Percentiles rank a stretch among this genome's conserved stretches.
These are phyloP conservation scores for Aspergillus mulundensis DNA, from an alignment of 495 filamentous ascomycete species.

Conservation along the genomic window DNA sequence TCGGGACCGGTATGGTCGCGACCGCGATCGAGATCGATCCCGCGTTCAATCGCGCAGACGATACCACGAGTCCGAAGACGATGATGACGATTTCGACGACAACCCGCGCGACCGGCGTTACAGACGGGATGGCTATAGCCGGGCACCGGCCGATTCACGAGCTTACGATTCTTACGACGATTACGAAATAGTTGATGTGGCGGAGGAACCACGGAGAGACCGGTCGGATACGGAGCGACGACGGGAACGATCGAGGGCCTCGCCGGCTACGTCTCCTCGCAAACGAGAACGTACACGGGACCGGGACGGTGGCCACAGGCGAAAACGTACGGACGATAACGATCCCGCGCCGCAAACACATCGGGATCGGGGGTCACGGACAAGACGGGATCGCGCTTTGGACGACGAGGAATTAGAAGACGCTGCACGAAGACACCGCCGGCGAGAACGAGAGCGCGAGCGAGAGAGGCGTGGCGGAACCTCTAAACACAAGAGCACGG, in stretches of 20 bases:
- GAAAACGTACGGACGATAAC: slow-evolving; percentile 1
- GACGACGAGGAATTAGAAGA: slow-evolving; percentile 6
- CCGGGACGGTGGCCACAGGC: slow-evolving; percentile 11
- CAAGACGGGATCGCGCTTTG: slow-evolving; percentile 13
- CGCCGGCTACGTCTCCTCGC: slow-evolving; percentile 16
- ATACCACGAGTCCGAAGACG: slow-evolving; percentile 23
- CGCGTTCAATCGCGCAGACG: slow-evolving; percentile 22
- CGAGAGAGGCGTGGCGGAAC: slow-evolving; percentile 10
- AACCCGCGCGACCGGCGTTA: slow-evolving; percentile 17
- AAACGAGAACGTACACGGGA: slow-evolving; percentile 19
- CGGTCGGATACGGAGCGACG: slow-evolving; percentile 16
- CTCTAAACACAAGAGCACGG: slow-evolving; percentile 37
- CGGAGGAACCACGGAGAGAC: slow-evolving; percentile 11
- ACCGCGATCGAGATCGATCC: slow-evolving; percentile 38
- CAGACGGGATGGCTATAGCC: slow-evolving; percentile 10
- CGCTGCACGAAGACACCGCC: slow-evolving; percentile 3
- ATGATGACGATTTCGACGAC: slow-evolving; percentile 24
- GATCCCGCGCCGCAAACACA: neutral
- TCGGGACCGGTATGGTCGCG: slow-evolving; percentile 40
- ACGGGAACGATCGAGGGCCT: slow-evolving; percentile 18
- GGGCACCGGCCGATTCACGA: slow-evolving; percentile 7
- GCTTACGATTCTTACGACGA: slow-evolving; percentile 18
- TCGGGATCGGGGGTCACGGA: slow-evolving; percentile 9
- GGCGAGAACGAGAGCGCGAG: slow-evolving; percentile 22
- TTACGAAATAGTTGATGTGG: slow-evolving; percentile 10